Evolutionary conservation across 2,329 filamentous ascomycete genomes (phyloP).

Genomic region (Pseudocercospora musae): DNA sequence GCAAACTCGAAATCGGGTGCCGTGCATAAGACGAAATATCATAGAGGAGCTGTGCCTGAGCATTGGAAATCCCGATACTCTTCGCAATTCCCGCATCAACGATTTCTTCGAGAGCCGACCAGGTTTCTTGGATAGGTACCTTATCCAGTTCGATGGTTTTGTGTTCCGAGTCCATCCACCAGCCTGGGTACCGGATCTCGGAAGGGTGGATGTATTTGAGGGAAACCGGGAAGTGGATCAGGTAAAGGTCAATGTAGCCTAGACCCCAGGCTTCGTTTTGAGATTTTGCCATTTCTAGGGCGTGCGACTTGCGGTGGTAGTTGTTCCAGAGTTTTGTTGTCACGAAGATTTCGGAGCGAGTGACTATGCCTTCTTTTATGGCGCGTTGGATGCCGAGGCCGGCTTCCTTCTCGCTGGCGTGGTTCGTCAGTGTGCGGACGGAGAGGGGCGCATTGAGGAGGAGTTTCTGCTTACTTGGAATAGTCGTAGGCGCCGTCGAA

Average conservation of each 20-base stretch:
- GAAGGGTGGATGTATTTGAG: slow-evolving; percentile 19
- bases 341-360: slow-evolving; percentile 81
- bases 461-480: slow-evolving; percentile 32
- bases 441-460: background rate
- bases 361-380: slow-evolving; percentile 72
- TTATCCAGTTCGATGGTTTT: slow-evolving; percentile 6
- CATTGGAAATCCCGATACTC: slow-evolving; percentile 11
- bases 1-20: slow-evolving; percentile 4
- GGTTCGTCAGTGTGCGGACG: background rate
- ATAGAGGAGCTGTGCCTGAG: slow-evolving; percentile 13
- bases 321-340: slow-evolving; percentile 87
- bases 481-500: slow-evolving; percentile 63
- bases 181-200: slow-evolving; percentile 15
- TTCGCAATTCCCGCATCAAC: slow-evolving; percentile 11
- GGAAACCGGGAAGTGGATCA: slow-evolving; percentile 40
- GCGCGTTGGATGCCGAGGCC: slow-evolving; percentile 57
- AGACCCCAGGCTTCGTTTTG: slow-evolving; percentile 75
- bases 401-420: slow-evolving; percentile 68
- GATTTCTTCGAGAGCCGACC: slow-evolving; percentile 12
- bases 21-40: slow-evolving; percentile 9
- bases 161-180: slow-evolving; percentile 8
- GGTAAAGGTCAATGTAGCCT: slow-evolving; percentile 76
- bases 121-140: slow-evolving; percentile 10
- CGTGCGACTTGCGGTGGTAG: slow-evolving; percentile 72
- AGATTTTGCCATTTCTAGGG: slow-evolving; percentile 66